Percentiles rank a stretch among this genome's conserved stretches.
These are phyloP conservation scores for Pythium dissimile DNA, from an alignment of 352 stramenopile genomes.

Conservation along the genomic window DNA sequence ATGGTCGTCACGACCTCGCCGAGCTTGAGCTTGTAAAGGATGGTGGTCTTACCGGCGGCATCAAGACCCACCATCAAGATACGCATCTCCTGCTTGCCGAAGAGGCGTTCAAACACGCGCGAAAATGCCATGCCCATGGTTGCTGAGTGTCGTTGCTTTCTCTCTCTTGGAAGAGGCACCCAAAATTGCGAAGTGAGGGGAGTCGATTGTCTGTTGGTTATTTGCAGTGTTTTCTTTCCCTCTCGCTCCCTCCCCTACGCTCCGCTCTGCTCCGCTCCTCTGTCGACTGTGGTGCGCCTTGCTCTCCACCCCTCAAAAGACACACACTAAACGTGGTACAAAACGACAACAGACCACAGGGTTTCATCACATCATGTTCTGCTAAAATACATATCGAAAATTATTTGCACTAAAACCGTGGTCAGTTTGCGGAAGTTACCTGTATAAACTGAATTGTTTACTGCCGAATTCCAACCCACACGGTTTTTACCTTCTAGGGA, in stretches of 20 bases:
- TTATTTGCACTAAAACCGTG: neutral
- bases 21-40: slow-evolving; percentile 95
- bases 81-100: slow-evolving; percentile 99
- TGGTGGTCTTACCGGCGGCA: slow-evolving; percentile 99
- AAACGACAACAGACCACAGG: slow-evolving; percentile 7
- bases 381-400: slow-evolving; percentile 4
- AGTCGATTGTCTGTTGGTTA: slow-evolving; percentile 13
- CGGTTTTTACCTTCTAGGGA: neutral
- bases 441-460: neutral
- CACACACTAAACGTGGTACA: slow-evolving; percentile 15
- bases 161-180: slow-evolving; percentile 22
- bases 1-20: slow-evolving; percentile 97
- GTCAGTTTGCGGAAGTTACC: neutral
- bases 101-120: slow-evolving; percentile 97
- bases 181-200: slow-evolving; percentile 27
- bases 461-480: neutral
- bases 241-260: slow-evolving; percentile 4
- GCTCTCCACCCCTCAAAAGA: slow-evolving; percentile 22
- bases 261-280: slow-evolving; percentile 4
- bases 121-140: slow-evolving; percentile 98
- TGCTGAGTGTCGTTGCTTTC: slow-evolving; percentile 26
- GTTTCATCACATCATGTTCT: neutral
- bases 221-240: slow-evolving; percentile 25
- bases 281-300: slow-evolving; percentile 18
- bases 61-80: slow-evolving; percentile 99